Percentiles rank a stretch among this genome's conserved stretches.
phyloP scores from a whole-genome alignment of 2,329 filamentous ascomycete species.

The Alternaria conjuncta region DNA sequence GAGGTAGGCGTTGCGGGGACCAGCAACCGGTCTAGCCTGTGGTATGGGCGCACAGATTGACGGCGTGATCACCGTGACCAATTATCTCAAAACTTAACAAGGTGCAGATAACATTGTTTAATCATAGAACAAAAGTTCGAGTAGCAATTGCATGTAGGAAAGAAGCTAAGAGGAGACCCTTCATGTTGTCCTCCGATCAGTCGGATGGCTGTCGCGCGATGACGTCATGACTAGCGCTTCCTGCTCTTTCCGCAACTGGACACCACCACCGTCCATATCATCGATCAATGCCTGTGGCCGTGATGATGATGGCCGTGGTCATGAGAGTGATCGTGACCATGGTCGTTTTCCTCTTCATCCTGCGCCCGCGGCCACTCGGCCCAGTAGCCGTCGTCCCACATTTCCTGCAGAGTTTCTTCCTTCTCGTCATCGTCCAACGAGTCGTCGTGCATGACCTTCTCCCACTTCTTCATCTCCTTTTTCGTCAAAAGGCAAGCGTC shows the following conservation, averaged over 20 bases:
- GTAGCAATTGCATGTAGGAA: neutral
- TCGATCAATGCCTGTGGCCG: neutral
- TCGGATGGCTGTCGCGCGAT: neutral
- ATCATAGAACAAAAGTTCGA: neutral
- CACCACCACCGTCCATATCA: neutral
- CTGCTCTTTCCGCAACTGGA: neutral
- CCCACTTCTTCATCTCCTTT: slow-evolving; percentile 57
- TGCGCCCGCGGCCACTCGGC: slow-evolving; percentile 53
- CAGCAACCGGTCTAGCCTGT: neutral
- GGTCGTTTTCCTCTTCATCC: slow-evolving; percentile 35
- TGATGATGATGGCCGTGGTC: slow-evolving; percentile 9
- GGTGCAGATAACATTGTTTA: neutral
- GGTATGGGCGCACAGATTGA: neutral
- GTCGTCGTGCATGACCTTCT: slow-evolving; percentile 46
- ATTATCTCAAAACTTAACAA: fast-evolving
- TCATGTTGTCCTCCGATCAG: neutral
- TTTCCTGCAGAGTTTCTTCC: slow-evolving; percentile 54
- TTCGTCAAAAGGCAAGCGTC: slow-evolving; percentile 69
- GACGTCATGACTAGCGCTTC: neutral
- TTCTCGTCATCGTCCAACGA: slow-evolving; percentile 47
- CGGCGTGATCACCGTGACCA: neutral
- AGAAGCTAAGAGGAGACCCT: neutral
- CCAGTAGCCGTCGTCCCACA: slow-evolving; percentile 69
- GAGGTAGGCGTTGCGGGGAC: neutral
- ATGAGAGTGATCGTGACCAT: slow-evolving; percentile 21